These are phyloP conservation scores for Podaxis pistillaris DNA, from an alignment of 768 basidiomycete species.

Conservation along the genomic window DNA sequence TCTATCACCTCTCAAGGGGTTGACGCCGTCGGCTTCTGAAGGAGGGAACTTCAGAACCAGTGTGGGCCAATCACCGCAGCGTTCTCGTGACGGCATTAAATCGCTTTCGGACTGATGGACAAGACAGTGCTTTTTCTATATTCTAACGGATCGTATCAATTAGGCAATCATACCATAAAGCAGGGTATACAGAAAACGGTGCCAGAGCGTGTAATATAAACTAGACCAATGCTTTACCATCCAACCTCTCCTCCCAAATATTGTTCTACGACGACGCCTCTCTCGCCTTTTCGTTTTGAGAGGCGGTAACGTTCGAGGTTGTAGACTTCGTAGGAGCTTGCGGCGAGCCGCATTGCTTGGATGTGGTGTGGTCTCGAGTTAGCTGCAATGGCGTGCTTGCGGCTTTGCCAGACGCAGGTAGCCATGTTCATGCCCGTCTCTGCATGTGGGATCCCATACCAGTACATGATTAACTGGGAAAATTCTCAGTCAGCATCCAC, in stretches of 20 bases:
- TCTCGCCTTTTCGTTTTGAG: conserved; percentile 61
- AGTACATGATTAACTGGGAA: conserved; percentile 78
- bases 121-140: background rate
- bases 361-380: conserved; percentile 79
- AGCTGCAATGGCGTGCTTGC: conserved; percentile 79
- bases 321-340: conserved; percentile 75
- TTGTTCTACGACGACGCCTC: conserved; percentile 52
- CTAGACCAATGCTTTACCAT: conserved; percentile 45
- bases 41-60: background rate
- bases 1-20: conserved; percentile 31
- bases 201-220: conserved; percentile 7
- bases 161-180: background rate
- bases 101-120: conserved; percentile 29
- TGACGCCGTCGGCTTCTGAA: background rate
- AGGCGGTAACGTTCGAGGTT: conserved; percentile 74
- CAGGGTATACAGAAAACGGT: conserved; percentile 14
- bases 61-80: conserved; percentile 19
- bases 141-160: background rate
- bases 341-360: conserved; percentile 79
- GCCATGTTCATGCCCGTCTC: conserved; percentile 84
- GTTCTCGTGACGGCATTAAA: conserved; percentile 36
- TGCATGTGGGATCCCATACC: conserved; percentile 85
- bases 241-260: conserved; percentile 68
- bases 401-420: conserved; percentile 94
- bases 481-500: conserved; percentile 14